Percentiles rank a stretch among this genome's conserved stretches.
Conservation (phyloP, 2,329 filamentous ascomycete species). For the Aspergillus jensenii region DNA sequence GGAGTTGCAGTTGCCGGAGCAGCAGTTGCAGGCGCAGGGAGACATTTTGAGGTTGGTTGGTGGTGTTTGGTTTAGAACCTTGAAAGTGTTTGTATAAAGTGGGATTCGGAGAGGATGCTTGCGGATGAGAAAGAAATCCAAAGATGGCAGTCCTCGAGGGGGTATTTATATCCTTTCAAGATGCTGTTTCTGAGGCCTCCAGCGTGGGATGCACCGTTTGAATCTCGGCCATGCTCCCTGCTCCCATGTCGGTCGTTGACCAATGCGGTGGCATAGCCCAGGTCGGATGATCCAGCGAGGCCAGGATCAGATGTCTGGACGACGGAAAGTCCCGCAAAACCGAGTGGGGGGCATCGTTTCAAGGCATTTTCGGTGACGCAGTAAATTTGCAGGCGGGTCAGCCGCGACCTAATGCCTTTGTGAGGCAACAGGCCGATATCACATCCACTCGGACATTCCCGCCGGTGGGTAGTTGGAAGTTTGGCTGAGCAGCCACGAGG, state of each 20-base stretch:
- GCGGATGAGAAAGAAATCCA: not conserved
- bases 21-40: conserved; percentile 16
- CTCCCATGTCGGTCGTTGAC: not conserved
- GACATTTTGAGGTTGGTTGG: conserved; percentile 12
- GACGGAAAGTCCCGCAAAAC: not conserved
- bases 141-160: not conserved
- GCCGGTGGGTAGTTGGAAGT: not conserved
- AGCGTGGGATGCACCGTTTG: conserved; percentile 3
- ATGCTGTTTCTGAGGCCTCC: conserved; percentile 4
- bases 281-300: not conserved
- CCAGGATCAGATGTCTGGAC: not conserved
- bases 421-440: not conserved
- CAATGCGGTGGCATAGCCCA: not conserved
- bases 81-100: not conserved
- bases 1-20: conserved; percentile 12
- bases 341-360: not conserved
- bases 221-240: not conserved
- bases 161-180: conserved; percentile 3
- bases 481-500: not conserved
- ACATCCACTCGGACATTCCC: not conserved
- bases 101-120: not conserved
- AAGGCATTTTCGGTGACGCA: not conserved
- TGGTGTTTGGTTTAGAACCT: not conserved
- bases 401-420: not conserved
- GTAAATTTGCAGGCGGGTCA: conserved; percentile 2